Evolutionary conservation across 1,139 yeast species (phyloP).

Genomic region (Groenewaldozyma sp.): DNA sequence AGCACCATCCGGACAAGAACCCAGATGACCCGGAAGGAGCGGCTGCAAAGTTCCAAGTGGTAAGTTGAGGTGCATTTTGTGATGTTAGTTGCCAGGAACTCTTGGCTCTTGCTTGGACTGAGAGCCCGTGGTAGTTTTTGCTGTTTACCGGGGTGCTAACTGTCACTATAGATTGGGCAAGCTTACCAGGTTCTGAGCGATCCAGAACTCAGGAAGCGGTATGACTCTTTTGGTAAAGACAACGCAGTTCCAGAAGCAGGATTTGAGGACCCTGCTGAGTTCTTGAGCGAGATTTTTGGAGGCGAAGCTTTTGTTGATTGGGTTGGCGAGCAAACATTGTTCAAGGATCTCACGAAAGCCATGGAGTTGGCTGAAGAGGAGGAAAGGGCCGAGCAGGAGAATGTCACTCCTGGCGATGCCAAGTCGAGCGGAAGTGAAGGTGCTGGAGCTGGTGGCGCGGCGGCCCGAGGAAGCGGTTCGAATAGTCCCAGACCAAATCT

Average conservation of each 20-base stretch:
- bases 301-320: constrained; percentile 85
- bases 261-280: constrained; percentile 83
- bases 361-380: constrained; percentile 64
- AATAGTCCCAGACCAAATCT: constrained; percentile 2
- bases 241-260: constrained; percentile 75
- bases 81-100: too few relatives aligned
- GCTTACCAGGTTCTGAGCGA: constrained; percentile 58
- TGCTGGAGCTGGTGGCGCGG: constrained; percentile 3
- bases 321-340: constrained; percentile 82
- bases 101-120: too few relatives aligned
- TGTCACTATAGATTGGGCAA: constrained; percentile 28
- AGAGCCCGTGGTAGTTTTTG: not conserved
- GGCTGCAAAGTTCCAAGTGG: constrained; percentile 48
- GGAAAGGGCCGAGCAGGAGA: constrained; percentile 37
- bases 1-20: constrained; percentile 91
- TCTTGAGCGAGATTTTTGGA: constrained; percentile 81
- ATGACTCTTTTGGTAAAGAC: constrained; percentile 81
- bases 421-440: constrained; percentile 8
- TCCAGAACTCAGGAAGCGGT: constrained; percentile 58
- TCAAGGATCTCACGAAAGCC: constrained; percentile 70
- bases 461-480: constrained; percentile 4
- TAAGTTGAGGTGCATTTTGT: too few relatives aligned
- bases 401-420: constrained; percentile 8
- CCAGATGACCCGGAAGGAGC: constrained; percentile 83
- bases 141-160: not conserved